Conservation (phyloP, 83 land plant genomes). For the Isoetes engelmannii region DNA sequence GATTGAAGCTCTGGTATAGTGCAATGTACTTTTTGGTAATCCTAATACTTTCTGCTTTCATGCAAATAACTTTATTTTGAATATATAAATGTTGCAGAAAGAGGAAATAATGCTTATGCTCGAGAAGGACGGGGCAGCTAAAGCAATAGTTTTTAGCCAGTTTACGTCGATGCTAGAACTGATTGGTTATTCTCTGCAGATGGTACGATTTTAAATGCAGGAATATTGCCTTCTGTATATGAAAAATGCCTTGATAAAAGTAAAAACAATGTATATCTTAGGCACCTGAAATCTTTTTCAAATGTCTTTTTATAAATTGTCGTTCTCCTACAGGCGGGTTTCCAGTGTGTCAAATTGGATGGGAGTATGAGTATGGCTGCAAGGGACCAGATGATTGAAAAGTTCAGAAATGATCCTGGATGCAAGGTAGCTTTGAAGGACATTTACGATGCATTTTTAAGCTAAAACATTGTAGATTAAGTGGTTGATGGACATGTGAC, state of each 20-base stretch:
- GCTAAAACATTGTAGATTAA: no score
- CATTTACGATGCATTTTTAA: no score
- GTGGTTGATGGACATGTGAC: not conserved
- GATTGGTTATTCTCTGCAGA: conserved; percentile 52
- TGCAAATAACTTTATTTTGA: not conserved
- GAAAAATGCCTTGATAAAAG: no score
- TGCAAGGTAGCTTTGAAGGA: conserved; percentile 40
- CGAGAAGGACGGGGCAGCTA: conserved; percentile 76
- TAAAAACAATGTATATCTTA: no score
- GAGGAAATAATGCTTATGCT: conserved; percentile 81
- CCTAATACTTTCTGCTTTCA: not conserved
- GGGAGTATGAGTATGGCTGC: conserved; percentile 68
- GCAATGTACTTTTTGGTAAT: not conserved
- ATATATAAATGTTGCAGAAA: conserved; percentile 35
- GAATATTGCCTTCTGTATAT: no score
- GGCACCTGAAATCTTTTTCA: not conserved
- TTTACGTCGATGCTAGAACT: conserved; percentile 90
- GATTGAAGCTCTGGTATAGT: conserved; percentile 81
- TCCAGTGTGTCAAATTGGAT: conserved; percentile 62
- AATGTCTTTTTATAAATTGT: not conserved
- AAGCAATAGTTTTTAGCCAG: conserved; percentile 91
- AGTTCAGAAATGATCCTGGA: conserved; percentile 64
- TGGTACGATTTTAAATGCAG: conserved; percentile 36
- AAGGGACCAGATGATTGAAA: conserved; percentile 62
- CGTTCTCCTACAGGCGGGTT: conserved; percentile 56